These are phyloP conservation scores for Haemoproteus tartakovskyi DNA, from an alignment of 169 alveolate species.

Conservation along the genomic window DNA sequence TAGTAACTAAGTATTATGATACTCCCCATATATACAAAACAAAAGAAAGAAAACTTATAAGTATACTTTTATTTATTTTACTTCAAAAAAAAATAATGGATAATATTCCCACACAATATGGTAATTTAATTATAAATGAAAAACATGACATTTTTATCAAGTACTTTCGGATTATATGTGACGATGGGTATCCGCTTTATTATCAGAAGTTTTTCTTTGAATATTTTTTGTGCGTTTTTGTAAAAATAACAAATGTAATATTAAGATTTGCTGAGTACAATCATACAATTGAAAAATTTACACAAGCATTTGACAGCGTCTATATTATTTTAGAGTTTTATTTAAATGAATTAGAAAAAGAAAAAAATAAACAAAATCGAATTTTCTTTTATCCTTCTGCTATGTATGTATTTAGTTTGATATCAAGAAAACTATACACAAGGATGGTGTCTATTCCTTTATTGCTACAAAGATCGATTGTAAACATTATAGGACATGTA, in stretches of 20 bases:
- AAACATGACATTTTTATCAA: slow-evolving; percentile 17
- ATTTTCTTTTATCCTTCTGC: slow-evolving; percentile 14
- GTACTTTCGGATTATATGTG: slow-evolving; percentile 18
- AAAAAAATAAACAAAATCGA: slow-evolving; percentile 12
- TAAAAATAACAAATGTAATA: slow-evolving; percentile 35
- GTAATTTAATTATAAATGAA: slow-evolving; percentile 42
- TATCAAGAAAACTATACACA: slow-evolving; percentile 33
- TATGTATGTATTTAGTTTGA: slow-evolving; percentile 29
- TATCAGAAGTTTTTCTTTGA: slow-evolving; percentile 31
- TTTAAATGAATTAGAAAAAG: slow-evolving; percentile 50
- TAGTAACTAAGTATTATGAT: no score
- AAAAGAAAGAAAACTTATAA: slow-evolving; percentile 26
- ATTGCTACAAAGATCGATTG: slow-evolving; percentile 7
- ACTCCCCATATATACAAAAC: no score
- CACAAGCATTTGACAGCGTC: slow-evolving; percentile 22
- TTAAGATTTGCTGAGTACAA: slow-evolving; percentile 10
- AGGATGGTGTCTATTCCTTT: slow-evolving; percentile 20
- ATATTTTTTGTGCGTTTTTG: slow-evolving; percentile 28
- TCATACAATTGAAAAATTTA: slow-evolving; percentile 35
- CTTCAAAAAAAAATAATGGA: slow-evolving; percentile 42
- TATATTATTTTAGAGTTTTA: slow-evolving; percentile 19
- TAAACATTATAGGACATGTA: slow-evolving; percentile 23
- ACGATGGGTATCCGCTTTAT: slow-evolving; percentile 5
- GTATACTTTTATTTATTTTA: slow-evolving; percentile 5
- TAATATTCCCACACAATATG: no score